These are phyloP conservation scores for Apiotrichum akiyoshidainum DNA, from an alignment of 1,284 basidiomycete genomes.

Conservation along the genomic window DNA sequence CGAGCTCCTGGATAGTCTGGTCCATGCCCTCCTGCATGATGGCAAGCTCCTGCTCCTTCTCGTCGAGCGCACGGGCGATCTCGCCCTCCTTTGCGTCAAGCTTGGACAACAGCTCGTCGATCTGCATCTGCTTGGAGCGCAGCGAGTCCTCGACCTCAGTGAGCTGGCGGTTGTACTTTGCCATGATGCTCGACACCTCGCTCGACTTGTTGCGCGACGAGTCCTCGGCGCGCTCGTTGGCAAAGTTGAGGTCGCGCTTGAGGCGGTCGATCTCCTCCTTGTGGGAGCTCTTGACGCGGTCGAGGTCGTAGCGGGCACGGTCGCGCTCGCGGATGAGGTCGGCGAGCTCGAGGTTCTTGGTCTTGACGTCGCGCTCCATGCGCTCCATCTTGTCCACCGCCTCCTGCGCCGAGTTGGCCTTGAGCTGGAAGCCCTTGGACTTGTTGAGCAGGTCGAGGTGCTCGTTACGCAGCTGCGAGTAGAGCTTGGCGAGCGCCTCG, in stretches of 20 bases:
- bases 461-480: slow-evolving; percentile 94
- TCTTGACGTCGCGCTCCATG: slow-evolving; percentile 97
- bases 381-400: slow-evolving; percentile 99
- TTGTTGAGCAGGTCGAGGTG: slow-evolving; percentile 96
- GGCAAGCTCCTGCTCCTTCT: slow-evolving; percentile 94
- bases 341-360: slow-evolving; percentile 96
- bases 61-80: slow-evolving; percentile 76
- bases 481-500: slow-evolving; percentile 96
- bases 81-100: slow-evolving; percentile 72
- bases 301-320: slow-evolving; percentile 92
- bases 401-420: slow-evolving; percentile 97
- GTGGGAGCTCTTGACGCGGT: slow-evolving; percentile 88
- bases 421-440: slow-evolving; percentile 96
- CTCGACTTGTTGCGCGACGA: slow-evolving; percentile 85
- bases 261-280: slow-evolving; percentile 94
- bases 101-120: slow-evolving; percentile 81
- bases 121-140: slow-evolving; percentile 87
- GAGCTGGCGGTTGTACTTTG: slow-evolving; percentile 94
- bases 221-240: slow-evolving; percentile 98
- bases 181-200: slow-evolving; percentile 82
- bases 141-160: slow-evolving; percentile 92
- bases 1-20: slow-evolving; percentile 82
- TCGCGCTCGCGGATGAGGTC: slow-evolving; percentile 99
- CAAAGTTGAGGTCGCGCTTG: slow-evolving; percentile 88
- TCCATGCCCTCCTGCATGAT: slow-evolving; percentile 98